Conservation (phyloP, 169 alveolate species). For the Plasmodium adleri region DNA sequence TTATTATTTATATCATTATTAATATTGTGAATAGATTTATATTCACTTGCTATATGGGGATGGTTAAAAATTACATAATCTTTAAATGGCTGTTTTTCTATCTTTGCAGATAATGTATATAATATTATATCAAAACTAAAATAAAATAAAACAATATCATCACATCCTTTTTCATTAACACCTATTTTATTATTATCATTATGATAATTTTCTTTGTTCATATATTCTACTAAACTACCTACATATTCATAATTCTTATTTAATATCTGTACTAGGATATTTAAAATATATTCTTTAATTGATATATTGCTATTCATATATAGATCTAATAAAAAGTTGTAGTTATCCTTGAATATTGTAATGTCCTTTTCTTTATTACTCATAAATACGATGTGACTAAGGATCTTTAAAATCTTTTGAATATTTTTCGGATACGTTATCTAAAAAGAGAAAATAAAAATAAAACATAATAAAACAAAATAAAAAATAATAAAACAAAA, state of each 20-base stretch:
- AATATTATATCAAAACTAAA: conserved; percentile 59
- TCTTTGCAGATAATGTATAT: conserved; percentile 41
- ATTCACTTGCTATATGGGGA: no score
- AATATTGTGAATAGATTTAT: no score
- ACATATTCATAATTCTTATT: conserved; percentile 45
- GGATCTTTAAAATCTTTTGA: conserved; percentile 45
- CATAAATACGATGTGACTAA: conserved; percentile 57
- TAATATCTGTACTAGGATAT: conserved; percentile 47
- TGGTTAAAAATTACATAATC: no score
- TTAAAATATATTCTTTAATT: conserved; percentile 41
- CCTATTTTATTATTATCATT: not conserved
- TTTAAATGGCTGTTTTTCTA: not conserved
- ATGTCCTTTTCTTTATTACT: conserved; percentile 62
- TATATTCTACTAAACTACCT: not conserved
- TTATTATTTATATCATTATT: not conserved
- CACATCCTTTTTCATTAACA: conserved; percentile 12
- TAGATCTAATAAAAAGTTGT: conserved; percentile 50
- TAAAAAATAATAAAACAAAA: not conserved
- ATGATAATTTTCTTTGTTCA: not conserved
- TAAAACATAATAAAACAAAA: not conserved
- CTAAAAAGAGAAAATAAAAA: not conserved
- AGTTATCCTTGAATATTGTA: conserved; percentile 51
- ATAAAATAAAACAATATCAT: conserved; percentile 44
- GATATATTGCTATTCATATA: conserved; percentile 44
- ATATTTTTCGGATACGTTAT: conserved; percentile 32